Conservation (phyloP, 371 early-diverging fungal genomes). For the Mortierella sp. region DNA sequence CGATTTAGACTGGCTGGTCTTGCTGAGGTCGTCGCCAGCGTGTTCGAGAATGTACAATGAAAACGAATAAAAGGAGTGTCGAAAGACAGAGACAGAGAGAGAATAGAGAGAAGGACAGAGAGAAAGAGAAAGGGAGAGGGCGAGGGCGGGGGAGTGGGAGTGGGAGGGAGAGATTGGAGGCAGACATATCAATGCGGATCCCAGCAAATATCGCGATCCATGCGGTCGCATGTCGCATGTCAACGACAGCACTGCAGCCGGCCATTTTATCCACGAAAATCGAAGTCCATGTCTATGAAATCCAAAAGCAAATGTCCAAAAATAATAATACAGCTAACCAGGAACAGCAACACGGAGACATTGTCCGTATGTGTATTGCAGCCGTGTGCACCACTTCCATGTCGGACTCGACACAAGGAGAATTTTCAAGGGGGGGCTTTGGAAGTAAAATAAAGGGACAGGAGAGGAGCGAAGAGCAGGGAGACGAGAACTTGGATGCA, state of each 20-base stretch:
- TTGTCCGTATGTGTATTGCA: not conserved
- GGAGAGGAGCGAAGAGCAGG: conserved; percentile 4
- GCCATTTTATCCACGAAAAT: not conserved
- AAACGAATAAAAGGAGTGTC: too few species aligned
- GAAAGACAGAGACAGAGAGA: not conserved
- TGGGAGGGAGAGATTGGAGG: not conserved
- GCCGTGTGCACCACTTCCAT: not conserved
- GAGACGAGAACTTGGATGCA: not conserved
- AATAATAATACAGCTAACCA: not conserved
- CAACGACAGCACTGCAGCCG: too few species aligned
- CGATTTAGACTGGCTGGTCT: not conserved
- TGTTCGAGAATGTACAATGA: conserved; percentile 3
- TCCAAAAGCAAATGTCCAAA: not conserved
- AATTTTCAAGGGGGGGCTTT: not conserved
- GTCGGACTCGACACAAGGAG: not conserved
- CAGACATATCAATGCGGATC: not conserved
- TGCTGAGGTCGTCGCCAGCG: not conserved
- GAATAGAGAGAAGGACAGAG: not conserved
- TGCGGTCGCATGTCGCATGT: too few species aligned
- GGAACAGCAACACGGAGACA: conserved; percentile 1
- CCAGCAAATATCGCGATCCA: not conserved
- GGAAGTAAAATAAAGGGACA: not conserved
- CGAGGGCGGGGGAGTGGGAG: conserved; percentile 6
- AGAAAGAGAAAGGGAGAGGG: conserved; percentile 8
- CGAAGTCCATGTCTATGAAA: not conserved